Percentiles rank a stretch among this genome's conserved stretches.
phyloP scores from a whole-genome alignment of 2,329 filamentous ascomycete genomes.

The Phialocephala sp. region DNA sequence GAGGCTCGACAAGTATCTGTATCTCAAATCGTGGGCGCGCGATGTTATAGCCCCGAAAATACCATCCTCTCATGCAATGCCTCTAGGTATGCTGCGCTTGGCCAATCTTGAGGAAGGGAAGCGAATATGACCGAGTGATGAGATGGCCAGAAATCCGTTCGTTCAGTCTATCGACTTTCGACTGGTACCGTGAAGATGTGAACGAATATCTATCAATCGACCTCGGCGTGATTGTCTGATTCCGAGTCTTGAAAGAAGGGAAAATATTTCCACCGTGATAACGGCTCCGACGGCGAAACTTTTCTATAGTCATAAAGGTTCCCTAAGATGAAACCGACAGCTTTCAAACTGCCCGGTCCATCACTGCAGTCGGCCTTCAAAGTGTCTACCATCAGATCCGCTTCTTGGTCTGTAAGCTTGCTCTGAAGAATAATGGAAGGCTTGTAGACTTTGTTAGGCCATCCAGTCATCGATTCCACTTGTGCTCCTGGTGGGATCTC shows the following conservation, averaged over 20 bases:
- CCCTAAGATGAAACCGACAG: background rate
- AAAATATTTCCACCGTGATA: background rate
- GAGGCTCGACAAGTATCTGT: too few relatives aligned
- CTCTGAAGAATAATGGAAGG: background rate
- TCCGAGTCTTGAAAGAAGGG: background rate
- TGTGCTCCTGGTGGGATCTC: background rate
- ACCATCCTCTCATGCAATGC: too few relatives aligned
- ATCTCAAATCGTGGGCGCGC: too few relatives aligned
- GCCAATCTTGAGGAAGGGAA: too few relatives aligned
- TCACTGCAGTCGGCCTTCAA: background rate
- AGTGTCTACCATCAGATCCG: background rate
- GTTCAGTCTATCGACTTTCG: too few relatives aligned
- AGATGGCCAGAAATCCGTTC: too few relatives aligned
- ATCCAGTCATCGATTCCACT: background rate
- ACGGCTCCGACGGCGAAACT: background rate
- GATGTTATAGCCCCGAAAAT: too few relatives aligned
- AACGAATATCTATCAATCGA: background rate
- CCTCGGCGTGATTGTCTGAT: background rate
- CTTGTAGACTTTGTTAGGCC: background rate
- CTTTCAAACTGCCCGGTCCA: background rate
- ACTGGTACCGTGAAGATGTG: background rate
- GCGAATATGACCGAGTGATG: too few relatives aligned
- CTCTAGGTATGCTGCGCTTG: too few relatives aligned
- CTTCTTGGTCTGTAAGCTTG: background rate
- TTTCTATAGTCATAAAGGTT: background rate